Percentiles rank a stretch among this genome's conserved stretches.
Conservation (phyloP, 768 basidiomycete genomes). For the Lentinula detonsa region DNA sequence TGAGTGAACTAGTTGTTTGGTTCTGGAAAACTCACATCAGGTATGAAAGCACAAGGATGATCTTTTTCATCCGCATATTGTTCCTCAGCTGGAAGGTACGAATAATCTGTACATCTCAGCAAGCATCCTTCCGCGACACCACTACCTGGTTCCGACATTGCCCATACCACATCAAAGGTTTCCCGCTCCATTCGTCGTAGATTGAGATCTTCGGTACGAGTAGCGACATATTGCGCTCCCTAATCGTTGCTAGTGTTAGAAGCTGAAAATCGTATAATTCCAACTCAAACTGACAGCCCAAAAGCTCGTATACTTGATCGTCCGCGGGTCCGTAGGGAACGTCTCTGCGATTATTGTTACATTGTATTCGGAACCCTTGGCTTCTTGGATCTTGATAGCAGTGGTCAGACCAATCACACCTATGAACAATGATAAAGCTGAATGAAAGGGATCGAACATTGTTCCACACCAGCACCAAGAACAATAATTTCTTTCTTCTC, state of each 20-base stretch:
- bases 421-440: slow-evolving; percentile 10
- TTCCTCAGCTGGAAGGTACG: slow-evolving; percentile 43
- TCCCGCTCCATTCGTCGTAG: slow-evolving; percentile 62
- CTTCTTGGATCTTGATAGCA: slow-evolving; percentile 45
- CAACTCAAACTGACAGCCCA: slow-evolving; percentile 55
- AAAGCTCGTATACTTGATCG: slow-evolving; percentile 70
- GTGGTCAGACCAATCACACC: slow-evolving; percentile 54
- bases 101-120: slow-evolving; percentile 55
- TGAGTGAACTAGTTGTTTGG: slow-evolving; percentile 16
- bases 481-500: slow-evolving; percentile 3
- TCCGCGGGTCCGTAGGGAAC: slow-evolving; percentile 67
- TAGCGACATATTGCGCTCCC: slow-evolving; percentile 79
- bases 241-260: slow-evolving; percentile 19
- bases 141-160: slow-evolving; percentile 54
- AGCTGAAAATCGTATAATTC: background rate
- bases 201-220: slow-evolving; percentile 41
- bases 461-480: slow-evolving; percentile 1
- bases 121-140: slow-evolving; percentile 52
- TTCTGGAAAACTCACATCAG: slow-evolving; percentile 31
- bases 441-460: background rate
- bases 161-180: slow-evolving; percentile 75
- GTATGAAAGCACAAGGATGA: slow-evolving; percentile 43
- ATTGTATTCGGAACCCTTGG: slow-evolving; percentile 52
- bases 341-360: slow-evolving; percentile 70
- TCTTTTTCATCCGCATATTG: slow-evolving; percentile 24